A percentile compares a stretch with the other conserved stretches of the same genome.
These are phyloP conservation scores for Morella rubra DNA, from an alignment of 306 rosid genomes.

Conservation along the genomic window DNA sequence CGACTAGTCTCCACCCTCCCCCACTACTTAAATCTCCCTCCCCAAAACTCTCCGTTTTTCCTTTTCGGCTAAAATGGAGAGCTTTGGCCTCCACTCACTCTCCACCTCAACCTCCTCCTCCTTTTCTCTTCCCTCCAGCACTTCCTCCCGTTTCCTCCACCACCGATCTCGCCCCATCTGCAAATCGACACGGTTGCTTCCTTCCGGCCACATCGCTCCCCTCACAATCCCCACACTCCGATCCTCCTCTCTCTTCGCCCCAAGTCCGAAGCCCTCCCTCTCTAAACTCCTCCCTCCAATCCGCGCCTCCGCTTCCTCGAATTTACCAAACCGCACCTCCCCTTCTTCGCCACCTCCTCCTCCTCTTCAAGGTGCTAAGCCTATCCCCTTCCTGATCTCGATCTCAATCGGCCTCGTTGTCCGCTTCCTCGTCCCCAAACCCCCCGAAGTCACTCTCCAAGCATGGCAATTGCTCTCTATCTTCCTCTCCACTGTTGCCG, in stretches of 20 bases:
- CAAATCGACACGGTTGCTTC: constrained; percentile 36
- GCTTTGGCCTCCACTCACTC: constrained; percentile 45
- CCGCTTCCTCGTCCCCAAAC: constrained; percentile 68
- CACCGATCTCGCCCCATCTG: constrained; percentile 35
- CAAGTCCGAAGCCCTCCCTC: constrained; percentile 31
- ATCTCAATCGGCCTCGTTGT: constrained; percentile 59
- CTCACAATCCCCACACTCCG: constrained; percentile 37
- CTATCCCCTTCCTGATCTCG: constrained; percentile 58
- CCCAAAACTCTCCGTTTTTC: neutral
- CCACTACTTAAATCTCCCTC: neutral
- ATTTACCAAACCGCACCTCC: neutral
- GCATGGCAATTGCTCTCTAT: constrained; percentile 93
- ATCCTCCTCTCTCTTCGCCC: constrained; percentile 26
- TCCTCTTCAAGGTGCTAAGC: constrained; percentile 57
- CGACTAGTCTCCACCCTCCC: neutral
- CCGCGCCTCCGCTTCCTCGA: constrained; percentile 5
- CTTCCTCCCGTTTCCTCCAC: constrained; percentile 12
- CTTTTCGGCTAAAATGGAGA: constrained; percentile 45
- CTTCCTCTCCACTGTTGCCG: constrained; percentile 82
- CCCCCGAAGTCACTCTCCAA: constrained; percentile 60
- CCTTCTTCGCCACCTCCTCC: constrained; percentile 16
- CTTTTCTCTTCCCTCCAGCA: constrained; percentile 28
- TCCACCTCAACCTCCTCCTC: constrained; percentile 44
- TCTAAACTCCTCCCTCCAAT: constrained; percentile 29
- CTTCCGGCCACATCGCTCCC: constrained; percentile 1